These are phyloP conservation scores for Daldinia sp. DNA, from an alignment of 2,329 filamentous ascomycete genomes.

Conservation along the genomic window DNA sequence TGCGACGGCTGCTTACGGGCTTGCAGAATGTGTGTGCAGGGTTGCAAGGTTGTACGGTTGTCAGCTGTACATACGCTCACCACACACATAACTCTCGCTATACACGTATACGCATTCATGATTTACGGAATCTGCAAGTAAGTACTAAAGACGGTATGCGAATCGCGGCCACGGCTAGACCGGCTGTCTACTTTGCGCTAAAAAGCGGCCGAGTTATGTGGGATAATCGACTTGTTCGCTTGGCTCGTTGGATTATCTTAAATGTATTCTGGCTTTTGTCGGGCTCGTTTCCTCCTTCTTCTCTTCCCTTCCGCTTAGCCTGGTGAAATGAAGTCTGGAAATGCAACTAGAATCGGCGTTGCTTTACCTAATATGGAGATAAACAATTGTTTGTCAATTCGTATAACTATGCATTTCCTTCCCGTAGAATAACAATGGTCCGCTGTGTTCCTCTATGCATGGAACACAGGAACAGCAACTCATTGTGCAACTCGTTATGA, in stretches of 20 bases:
- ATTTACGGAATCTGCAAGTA: neutral
- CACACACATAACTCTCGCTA: too few species aligned
- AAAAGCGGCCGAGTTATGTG: conserved; percentile 18
- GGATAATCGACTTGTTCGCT: conserved; percentile 16
- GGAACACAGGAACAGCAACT: neutral
- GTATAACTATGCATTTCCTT: neutral
- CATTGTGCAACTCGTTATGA: neutral
- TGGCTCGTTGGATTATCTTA: conserved; percentile 16
- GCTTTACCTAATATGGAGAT: conserved; percentile 1
- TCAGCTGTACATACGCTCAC: too few species aligned
- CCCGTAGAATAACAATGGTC: neutral
- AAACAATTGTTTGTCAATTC: neutral
- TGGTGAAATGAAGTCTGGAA: conserved; percentile 1
- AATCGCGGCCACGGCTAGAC: conserved; percentile 36
- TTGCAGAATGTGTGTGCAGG: conserved; percentile 24
- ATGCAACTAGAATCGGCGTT: neutral
- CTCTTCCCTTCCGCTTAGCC: too few species aligned
- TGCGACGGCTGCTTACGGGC: conserved; percentile 35
- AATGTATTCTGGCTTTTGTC: conserved; percentile 3
- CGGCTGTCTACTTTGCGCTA: conserved; percentile 31
- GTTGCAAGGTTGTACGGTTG: neutral
- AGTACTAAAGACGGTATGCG: conserved; percentile 9
- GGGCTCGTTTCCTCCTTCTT: neutral
- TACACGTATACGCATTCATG: neutral
- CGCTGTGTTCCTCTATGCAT: neutral